Percentiles rank a stretch among this genome's conserved stretches.
Conservation (phyloP, 257 asterid species). For the Cynanchum wilfordii region DNA sequence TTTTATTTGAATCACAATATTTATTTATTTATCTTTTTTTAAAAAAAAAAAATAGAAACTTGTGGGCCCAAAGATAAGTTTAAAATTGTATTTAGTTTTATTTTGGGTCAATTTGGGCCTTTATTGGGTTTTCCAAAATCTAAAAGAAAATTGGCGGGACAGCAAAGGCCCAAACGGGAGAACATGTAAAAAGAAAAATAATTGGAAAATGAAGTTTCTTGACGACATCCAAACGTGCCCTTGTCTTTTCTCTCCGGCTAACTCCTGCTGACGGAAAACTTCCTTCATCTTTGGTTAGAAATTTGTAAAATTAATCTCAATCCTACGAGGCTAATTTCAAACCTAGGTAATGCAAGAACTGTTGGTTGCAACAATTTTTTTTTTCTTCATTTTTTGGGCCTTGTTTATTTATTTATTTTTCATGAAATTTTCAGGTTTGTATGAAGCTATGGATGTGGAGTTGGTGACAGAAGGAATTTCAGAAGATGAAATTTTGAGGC, state of each 20-base stretch:
- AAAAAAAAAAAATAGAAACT: no score
- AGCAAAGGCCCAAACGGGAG: not conserved
- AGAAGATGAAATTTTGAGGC: conserved; percentile 53
- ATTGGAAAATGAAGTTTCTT: not conserved
- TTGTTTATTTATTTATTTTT: not conserved
- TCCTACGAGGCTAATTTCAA: not conserved
- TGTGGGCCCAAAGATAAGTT: no score
- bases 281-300: not conserved
- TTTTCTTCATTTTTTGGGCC: not conserved
- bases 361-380: not conserved
- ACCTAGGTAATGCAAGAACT: conserved; percentile 9
- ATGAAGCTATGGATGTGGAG: conserved; percentile 70
- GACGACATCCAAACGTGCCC: not conserved
- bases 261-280: not conserved
- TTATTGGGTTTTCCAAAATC: no score
- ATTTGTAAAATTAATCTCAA: not conserved
- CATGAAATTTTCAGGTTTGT: conserved; percentile 25
- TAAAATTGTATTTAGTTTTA: no score
- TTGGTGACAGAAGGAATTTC: conserved; percentile 50
- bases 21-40: no score
- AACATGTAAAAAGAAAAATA: not conserved
- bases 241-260: not conserved
- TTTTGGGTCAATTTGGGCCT: no score
- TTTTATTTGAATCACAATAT: no score
- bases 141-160: not conserved